These are phyloP conservation scores for Desmodesmus armatus DNA, from an alignment of 139 green algal species.

Conservation along the genomic window DNA sequence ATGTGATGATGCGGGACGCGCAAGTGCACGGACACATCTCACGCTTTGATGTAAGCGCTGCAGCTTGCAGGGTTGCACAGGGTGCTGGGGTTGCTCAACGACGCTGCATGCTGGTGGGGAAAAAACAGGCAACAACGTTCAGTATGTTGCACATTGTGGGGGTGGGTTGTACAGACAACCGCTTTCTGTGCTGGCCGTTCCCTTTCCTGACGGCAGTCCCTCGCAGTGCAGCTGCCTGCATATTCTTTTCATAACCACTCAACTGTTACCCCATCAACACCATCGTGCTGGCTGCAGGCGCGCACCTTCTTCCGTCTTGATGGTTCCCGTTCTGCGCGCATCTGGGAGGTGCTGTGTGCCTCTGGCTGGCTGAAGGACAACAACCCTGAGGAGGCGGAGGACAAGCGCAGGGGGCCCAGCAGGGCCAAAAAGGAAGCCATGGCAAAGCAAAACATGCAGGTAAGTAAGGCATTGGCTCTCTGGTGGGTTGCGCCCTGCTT, in stretches of 20 bases:
- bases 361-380: constrained; percentile 56
- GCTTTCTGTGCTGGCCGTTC: no score
- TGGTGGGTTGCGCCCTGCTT: no score
- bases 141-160: no score
- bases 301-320: constrained; percentile 75
- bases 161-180: no score
- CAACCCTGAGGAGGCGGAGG: constrained; percentile 24
- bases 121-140: no score
- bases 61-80: no score
- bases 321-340: constrained; percentile 47
- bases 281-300: constrained; percentile 46
- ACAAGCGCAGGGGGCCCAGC: constrained; percentile 3
- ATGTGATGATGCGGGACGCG: constrained; percentile 72
- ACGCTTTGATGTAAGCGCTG: constrained; percentile 63
- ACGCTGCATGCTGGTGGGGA: not conserved
- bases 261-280: not conserved
- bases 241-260: not conserved
- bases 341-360: constrained; percentile 72
- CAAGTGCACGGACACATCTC: constrained; percentile 59
- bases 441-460: no score
- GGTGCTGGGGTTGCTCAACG: no score
- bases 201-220: no score
- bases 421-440: not conserved
- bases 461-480: no score
- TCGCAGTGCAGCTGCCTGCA: no score